Conservation (phyloP, 352 stramenopile species). For the Globisporangium middletonii region DNA sequence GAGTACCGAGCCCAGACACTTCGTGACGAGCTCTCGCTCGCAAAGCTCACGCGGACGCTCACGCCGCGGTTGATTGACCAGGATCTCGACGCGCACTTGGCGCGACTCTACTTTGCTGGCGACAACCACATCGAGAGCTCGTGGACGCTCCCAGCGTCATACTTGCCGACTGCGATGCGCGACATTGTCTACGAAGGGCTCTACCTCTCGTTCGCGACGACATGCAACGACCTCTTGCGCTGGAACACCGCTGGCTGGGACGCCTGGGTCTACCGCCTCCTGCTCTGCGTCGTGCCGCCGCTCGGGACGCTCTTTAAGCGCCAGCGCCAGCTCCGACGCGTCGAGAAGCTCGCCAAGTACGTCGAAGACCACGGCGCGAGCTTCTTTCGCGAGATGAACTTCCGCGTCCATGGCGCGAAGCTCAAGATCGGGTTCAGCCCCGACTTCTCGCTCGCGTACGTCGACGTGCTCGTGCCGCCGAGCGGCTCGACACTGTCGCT, state of each 20-base stretch:
- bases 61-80: conserved; percentile 74
- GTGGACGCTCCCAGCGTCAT: conserved; percentile 61
- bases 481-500: conserved; percentile 13
- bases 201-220: conserved; percentile 60
- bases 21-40: conserved; percentile 65
- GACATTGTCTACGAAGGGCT: conserved; percentile 77
- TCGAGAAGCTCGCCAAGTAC: conserved; percentile 64
- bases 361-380: conserved; percentile 56
- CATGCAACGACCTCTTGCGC: conserved; percentile 62
- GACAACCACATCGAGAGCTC: conserved; percentile 63
- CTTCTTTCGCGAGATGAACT: conserved; percentile 81
- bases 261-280: conserved; percentile 50
- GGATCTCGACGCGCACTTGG: conserved; percentile 63
- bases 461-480: conserved; percentile 64
- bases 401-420: conserved; percentile 65
- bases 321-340: conserved; percentile 51
- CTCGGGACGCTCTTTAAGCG: conserved; percentile 57
- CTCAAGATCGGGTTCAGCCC: conserved; percentile 81
- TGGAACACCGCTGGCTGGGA: conserved; percentile 62
- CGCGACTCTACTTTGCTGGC: conserved; percentile 66
- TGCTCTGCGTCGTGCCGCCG: conserved; percentile 42
- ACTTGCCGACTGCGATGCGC: conserved; percentile 41
- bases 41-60: conserved; percentile 62
- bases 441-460: conserved; percentile 79
- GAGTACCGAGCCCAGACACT: conserved; percentile 72